Percentiles rank a stretch among this genome's conserved stretches.
These are phyloP conservation scores for Bipolaris gigantea DNA, from an alignment of 2,329 filamentous ascomycete species.

Conservation along the genomic window DNA sequence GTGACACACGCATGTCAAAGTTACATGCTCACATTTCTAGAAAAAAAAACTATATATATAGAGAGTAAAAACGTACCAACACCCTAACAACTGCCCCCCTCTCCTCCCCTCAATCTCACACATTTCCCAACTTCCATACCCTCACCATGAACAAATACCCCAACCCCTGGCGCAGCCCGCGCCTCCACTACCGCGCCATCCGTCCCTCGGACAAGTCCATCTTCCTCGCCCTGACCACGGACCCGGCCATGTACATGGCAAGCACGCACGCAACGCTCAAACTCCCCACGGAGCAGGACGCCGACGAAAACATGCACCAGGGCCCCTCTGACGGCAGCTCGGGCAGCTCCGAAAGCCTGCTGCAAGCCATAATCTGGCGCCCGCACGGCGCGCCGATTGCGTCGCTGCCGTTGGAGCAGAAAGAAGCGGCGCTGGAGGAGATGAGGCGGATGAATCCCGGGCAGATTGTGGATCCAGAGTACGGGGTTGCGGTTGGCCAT, in stretches of 20 bases:
- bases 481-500: neutral
- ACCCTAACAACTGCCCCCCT: no score
- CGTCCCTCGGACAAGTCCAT: neutral
- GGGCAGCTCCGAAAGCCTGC: neutral
- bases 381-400: neutral
- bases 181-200: neutral
- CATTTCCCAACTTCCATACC: no score
- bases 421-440: neutral
- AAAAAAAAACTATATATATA: no score
- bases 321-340: no score
- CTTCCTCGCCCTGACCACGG: neutral
- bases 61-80: no score
- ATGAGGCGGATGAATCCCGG: no score
- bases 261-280: neutral
- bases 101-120: no score
- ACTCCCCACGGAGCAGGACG: neutral
- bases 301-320: neutral
- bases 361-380: neutral
- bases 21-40: no score
- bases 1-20: no score
- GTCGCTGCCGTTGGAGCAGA: neutral
- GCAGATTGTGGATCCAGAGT: neutral
- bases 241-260: neutral
- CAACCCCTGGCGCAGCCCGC: neutral
- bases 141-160: neutral